A percentile compares a stretch with the other conserved stretches of the same genome.
Evolutionary conservation across 2,329 filamentous ascomycete genomes (phyloP).

Genomic region (Ceratocystiopsis minuta): DNA sequence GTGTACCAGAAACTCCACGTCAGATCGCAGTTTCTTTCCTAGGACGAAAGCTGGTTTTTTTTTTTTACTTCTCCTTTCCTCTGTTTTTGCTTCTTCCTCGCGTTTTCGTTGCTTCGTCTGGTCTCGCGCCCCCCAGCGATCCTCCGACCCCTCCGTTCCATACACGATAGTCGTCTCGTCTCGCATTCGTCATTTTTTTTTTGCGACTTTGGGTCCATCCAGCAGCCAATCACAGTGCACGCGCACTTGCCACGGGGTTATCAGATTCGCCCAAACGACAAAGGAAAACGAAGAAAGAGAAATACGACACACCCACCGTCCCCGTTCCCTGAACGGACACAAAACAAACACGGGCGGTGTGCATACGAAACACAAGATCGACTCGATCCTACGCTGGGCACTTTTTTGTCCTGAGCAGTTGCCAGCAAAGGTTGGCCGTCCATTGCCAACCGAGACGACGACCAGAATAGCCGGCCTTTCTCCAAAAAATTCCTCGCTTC

Average conservation of each 20-base stretch:
- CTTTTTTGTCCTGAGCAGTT: background rate
- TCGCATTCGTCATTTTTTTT: conserved; percentile 4
- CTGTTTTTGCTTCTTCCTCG: too few relatives aligned
- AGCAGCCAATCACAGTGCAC: conserved; percentile 6
- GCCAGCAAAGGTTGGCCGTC: background rate
- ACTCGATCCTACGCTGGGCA: too few relatives aligned
- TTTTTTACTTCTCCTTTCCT: too few relatives aligned
- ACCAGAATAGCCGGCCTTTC: background rate
- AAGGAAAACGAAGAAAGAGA: background rate
- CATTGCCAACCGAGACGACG: background rate
- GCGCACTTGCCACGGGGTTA: conserved; percentile 6
- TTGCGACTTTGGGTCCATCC: background rate
- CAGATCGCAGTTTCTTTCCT: too few relatives aligned
- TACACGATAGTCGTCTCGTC: too few relatives aligned
- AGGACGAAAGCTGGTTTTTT: too few relatives aligned
- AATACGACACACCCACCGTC: background rate
- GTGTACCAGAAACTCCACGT: too few relatives aligned
- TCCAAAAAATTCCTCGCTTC: background rate
- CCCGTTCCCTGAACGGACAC: background rate
- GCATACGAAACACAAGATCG: background rate
- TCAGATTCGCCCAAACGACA: conserved; percentile 7
- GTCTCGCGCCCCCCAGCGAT: too few relatives aligned
- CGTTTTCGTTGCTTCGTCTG: too few relatives aligned
- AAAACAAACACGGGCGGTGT: background rate
- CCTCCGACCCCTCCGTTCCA: too few relatives aligned